phyloP scores from a whole-genome alignment of 352 stramenopile species.

The Phytophthora litchii region DNA sequence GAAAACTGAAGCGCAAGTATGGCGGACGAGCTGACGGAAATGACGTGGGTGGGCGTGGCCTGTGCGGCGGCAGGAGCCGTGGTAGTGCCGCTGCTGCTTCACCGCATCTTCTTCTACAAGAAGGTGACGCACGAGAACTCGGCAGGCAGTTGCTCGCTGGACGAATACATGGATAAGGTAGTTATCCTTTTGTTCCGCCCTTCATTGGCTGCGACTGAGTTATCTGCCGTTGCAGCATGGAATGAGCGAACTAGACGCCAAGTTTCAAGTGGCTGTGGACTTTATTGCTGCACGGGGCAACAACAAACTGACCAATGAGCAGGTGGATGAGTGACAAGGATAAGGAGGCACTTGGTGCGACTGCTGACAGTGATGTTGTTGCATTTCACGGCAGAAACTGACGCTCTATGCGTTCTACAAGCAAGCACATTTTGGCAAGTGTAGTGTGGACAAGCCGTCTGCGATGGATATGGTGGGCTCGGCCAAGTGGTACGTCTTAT shows the following conservation, averaged over 20 bases:
- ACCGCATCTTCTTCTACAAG: conserved; percentile 57
- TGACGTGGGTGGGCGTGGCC: conserved; percentile 47
- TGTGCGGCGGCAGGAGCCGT: conserved; percentile 39
- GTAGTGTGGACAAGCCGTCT: conserved; percentile 61
- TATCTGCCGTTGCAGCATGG: conserved; percentile 42
- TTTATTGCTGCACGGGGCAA: conserved; percentile 52
- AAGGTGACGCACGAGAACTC: conserved; percentile 36
- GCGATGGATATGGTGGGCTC: conserved; percentile 66
- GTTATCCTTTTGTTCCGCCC: not conserved
- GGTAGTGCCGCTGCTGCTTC: conserved; percentile 57
- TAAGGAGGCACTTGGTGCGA: not conserved
- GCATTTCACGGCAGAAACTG: conserved; percentile 47
- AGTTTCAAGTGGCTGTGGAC: conserved; percentile 76
- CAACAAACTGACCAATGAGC: conserved; percentile 68
- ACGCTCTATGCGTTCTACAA: conserved; percentile 87
- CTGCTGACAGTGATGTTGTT: conserved; percentile 17
- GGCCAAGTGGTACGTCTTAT: conserved; percentile 66
- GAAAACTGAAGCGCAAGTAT: conserved; percentile 19
- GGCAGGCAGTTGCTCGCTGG: conserved; percentile 45
- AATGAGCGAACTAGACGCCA: conserved; percentile 63
- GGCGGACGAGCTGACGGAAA: conserved; percentile 29
- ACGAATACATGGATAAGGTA: conserved; percentile 66
- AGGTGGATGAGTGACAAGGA: conserved; percentile 37
- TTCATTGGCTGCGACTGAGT: conserved; percentile 1
- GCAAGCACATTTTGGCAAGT: conserved; percentile 70